Base-by-base conservation (phyloP, 2,329 filamentous ascomycete genomes). In the Ophidiomyces ophidiicola region DNA sequence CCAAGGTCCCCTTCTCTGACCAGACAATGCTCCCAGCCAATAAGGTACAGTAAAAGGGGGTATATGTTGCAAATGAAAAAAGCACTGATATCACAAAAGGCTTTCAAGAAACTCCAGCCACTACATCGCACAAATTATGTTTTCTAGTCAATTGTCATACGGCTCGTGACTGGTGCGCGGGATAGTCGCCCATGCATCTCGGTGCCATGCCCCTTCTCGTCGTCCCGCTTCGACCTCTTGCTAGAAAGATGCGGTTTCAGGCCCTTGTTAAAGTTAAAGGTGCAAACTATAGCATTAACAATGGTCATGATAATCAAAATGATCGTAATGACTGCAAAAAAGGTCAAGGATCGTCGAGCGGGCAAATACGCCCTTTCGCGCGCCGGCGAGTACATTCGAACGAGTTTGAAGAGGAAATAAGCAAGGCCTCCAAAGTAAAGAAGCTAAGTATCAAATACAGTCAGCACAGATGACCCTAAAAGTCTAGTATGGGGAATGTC, bases 361-460 rank as follows among this genome's bases (percentile, higher is more conserved):
- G 88, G 80, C 36, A 70, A 58, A 65, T 96, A 98, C 48, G 76
- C 69, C 1, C 57, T 39, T 36, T 57, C 58, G 50, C 76, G 73
- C 30, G 58, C 59, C 7, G 74, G 66, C 50, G 81, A 76, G 62
- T 93, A 98, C 76, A 98, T 98, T 57, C 90, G 83, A 44, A 90
- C 81, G 39, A 98, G 76, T 71, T 98, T 98, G 75, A 94, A 98
- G 57, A 94, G 74, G 69, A 98, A 98, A 67, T 96, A 98, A 42
- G 79, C 84, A 48, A 96, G 73, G 26, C 79, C 88, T 46, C 81
- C 85, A 48, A 94, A 78, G 63, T 93, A 94, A 42, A 94, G 72
- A 37, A 87, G 53, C 69, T 72, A 45, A 26, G 29, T 3, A 21
- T 23, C 7, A 40, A 5, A 12, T 19, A 23, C 12, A 43, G n/a